Base-by-base conservation (phyloP, 306 rosid species). In the Cucurbita argyrosperma region DNA sequence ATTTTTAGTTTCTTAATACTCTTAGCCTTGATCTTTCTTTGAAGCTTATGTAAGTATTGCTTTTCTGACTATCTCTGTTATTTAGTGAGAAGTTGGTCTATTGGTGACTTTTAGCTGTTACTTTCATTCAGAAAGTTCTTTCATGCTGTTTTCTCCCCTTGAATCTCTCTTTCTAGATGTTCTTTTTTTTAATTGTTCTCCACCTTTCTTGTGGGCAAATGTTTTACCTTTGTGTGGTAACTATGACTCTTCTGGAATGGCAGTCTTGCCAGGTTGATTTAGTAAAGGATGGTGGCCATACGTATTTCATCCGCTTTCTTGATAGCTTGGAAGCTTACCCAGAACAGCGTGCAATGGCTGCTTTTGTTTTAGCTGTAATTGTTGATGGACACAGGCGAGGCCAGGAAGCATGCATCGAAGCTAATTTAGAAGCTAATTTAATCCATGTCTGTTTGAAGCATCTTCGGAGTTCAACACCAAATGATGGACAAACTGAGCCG, bases 191-290 rank as follows among this genome's bases (percentile, higher is more conserved):
- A 30, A 30, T 30, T 30, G 35, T 30, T 10, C 13, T 26, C 13
- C 39, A 19, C 54, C 9, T 1, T 53, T 55, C 23, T 55, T 73
- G 67, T 57, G 66, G 64, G 74, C 7, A 54, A 73, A 10, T 21
- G 4, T 3, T 45, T 30, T 76, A 37, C 78, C 15, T 30, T 5
- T 58, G 38, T 56, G 11, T 47, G 15, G 10, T 66, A 43, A 62
- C 47, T 53, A 60, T 79, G 77, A 76, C 26, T 56, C 81, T 74
- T 74, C 63, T 76, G 63, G 83, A 80, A 77, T 84, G 72, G 70
- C 80, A 95, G 99, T 95, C 99, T 46, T 95, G 99, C 74, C 99
- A 95, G 88, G 92, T 88, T 80, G 99, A 95, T 91, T 84, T 95
- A 66, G 99, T 91, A 62, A 95, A 95, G 89, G 99, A 95, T 78